Evolutionary conservation across 1,139 yeast genomes (phyloP), one percentile per base, ranked within the genome.

Genomic region (Kodamaea derodonti): DNA sequence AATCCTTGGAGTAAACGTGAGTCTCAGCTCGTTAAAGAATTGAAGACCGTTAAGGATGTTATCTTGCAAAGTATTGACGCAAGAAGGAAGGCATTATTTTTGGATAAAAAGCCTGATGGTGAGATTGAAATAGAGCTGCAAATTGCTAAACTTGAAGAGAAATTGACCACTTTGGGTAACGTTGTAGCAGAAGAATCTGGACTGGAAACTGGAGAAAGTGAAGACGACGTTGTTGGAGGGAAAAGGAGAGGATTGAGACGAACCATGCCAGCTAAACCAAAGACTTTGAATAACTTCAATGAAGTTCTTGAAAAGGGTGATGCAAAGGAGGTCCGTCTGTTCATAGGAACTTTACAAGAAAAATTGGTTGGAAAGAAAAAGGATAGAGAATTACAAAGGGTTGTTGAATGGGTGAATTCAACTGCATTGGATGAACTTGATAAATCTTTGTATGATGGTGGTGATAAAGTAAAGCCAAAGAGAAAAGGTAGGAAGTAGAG

Each of bases 1-100:
- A 80, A 83, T 48, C 80, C 78, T 6, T 75, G 80, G 71, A 97
- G 97, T 3, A 65, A 64, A 34, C 68, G 96, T 30, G 98, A 92
- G 52, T 69, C 79, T 8, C 69, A 64, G 27, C 67, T 92, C 30
- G 61, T 75, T 25, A 81, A 81, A 43, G 95, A 86, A 49, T 58
- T 88, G 34, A 45, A 57, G 8, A 60, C 62, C 4, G 69, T 79
- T 6, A 72, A 75, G 44, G 80, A 75, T 9, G 71, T 74, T 14
- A 72, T 90, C 13, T 52, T 58, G 14, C 63, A 69, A 10, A 75
- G 88, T 48, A 75, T 85, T 52, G 64, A 60, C 13, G 75, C 86
- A 1, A 72, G 95, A 44, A 61, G 68, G 35, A 75, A 67, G 41
- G 78, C 78, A 8, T 60, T 75, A 35, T 67, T 61, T 40, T 45